These are phyloP conservation scores for Aspergillus sp. DNA, from an alignment of 2,329 filamentous ascomycete genomes.

Conservation along the genomic window DNA sequence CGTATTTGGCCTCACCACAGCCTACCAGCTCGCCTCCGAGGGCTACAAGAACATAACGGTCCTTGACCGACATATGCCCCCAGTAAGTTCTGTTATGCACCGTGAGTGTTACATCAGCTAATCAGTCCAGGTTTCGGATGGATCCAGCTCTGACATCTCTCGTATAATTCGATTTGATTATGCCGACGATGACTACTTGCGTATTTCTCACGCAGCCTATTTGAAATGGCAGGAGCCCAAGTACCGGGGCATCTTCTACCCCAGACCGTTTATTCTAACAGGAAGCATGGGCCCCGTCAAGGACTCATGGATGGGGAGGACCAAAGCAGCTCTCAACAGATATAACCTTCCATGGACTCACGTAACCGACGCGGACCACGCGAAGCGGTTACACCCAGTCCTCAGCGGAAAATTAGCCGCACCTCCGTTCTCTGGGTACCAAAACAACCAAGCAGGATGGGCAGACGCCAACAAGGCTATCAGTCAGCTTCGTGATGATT, in stretches of 20 bases:
- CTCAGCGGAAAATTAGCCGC: constrained; percentile 20
- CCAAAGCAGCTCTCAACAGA: neutral
- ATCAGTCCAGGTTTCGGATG: constrained; percentile 28
- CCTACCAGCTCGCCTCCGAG: constrained; percentile 7
- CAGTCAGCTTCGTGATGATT: constrained; percentile 18
- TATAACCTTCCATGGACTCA: neutral
- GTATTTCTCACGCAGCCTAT: constrained; percentile 31
- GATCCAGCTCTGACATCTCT: constrained; percentile 36
- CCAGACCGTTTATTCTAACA: constrained; percentile 4
- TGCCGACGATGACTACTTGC: constrained; percentile 29
- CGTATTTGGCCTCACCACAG: constrained; percentile 15
- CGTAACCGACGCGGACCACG: constrained; percentile 4
- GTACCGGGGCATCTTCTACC: constrained; percentile 19
- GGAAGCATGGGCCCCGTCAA: neutral
- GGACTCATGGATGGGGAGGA: neutral
- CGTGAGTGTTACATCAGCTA: neutral
- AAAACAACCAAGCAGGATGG: constrained; percentile 26
- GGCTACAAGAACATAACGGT: constrained; percentile 14
- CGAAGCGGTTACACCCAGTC: constrained; percentile 30
- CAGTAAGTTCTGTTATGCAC: constrained; percentile 5
- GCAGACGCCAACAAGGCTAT: constrained; percentile 25
- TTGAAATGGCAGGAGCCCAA: constrained; percentile 13
- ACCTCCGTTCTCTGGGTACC: constrained; percentile 21
- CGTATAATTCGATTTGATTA: constrained; percentile 38
- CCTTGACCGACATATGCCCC: constrained; percentile 19